Evolutionary conservation across 2,329 filamentous ascomycete species (phyloP).

Genomic region (Ascochyta koolunga): DNA sequence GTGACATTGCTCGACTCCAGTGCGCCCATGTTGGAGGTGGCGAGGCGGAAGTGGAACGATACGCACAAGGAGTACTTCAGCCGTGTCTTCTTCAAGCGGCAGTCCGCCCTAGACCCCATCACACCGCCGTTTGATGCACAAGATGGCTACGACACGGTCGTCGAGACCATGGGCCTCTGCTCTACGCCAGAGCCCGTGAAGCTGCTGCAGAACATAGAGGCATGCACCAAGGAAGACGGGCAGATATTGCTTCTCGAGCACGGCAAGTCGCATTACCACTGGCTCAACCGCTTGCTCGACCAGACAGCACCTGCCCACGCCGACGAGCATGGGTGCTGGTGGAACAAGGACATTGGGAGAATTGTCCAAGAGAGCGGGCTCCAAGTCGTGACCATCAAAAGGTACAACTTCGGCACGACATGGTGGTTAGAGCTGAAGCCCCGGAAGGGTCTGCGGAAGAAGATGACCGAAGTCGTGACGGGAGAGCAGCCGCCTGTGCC

Average conservation of each 20-base stretch:
- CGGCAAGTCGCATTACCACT: conserved; percentile 55
- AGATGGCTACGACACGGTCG: conserved; percentile 56
- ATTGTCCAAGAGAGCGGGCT: conserved; percentile 56
- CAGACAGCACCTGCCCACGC: conserved; percentile 55
- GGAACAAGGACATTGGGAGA: conserved; percentile 58
- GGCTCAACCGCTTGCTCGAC: conserved; percentile 57
- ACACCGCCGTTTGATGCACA: conserved; percentile 49
- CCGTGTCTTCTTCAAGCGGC: conserved; percentile 51
- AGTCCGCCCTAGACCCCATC: conserved; percentile 53
- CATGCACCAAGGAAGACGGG: conserved; percentile 51
- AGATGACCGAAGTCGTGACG: conserved; percentile 13
- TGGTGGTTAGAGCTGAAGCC: conserved; percentile 58
- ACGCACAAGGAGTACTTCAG: conserved; percentile 48
- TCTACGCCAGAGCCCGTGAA: conserved; percentile 54
- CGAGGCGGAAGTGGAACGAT: conserved; percentile 56
- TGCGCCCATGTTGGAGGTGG: conserved; percentile 55
- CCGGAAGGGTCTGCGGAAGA: conserved; percentile 37
- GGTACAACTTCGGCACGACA: conserved; percentile 57
- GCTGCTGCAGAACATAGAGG: conserved; percentile 53
- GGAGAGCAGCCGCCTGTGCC: conserved; percentile 24
- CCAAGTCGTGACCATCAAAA: conserved; percentile 53
- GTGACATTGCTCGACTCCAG: conserved; percentile 57
- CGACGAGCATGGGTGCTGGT: conserved; percentile 58
- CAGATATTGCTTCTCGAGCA: conserved; percentile 58
- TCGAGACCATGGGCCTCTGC: conserved; percentile 60